Conservation (phyloP, 179 eudicot genomes). For the Silene noctiflora region DNA sequence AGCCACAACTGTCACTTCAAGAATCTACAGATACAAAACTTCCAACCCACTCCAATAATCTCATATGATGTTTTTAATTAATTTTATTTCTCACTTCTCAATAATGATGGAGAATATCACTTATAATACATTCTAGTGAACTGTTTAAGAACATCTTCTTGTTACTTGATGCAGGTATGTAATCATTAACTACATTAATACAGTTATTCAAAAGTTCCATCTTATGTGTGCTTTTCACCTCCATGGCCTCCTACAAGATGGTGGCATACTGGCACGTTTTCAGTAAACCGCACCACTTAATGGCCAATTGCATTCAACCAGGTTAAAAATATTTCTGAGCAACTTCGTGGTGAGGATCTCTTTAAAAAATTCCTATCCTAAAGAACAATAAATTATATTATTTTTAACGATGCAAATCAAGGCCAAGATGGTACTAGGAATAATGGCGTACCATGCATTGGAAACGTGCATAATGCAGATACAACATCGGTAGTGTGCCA, state of each 20-base stretch:
- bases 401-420: neutral
- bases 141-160: neutral
- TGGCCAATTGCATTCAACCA: neutral
- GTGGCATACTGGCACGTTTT: too few relatives aligned
- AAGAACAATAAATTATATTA: too few relatives aligned
- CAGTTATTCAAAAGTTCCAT: neutral
- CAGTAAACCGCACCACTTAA: too few relatives aligned
- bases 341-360: neutral
- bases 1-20: neutral
- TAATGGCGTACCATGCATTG: conserved; percentile 52
- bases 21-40: neutral
- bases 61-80: neutral
- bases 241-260: neutral
- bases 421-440: conserved; percentile 3
- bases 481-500: conserved; percentile 52
- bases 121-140: too few relatives aligned
- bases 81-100: too few relatives aligned
- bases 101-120: too few relatives aligned
- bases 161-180: neutral
- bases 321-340: too few relatives aligned
- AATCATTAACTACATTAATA: neutral
- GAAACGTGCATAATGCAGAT: conserved; percentile 58
- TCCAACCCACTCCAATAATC: neutral
- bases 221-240: neutral
- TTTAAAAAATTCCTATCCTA: neutral